These are phyloP conservation scores for Diatrype stigma DNA, from an alignment of 2,329 filamentous ascomycete species.

Conservation along the genomic window DNA sequence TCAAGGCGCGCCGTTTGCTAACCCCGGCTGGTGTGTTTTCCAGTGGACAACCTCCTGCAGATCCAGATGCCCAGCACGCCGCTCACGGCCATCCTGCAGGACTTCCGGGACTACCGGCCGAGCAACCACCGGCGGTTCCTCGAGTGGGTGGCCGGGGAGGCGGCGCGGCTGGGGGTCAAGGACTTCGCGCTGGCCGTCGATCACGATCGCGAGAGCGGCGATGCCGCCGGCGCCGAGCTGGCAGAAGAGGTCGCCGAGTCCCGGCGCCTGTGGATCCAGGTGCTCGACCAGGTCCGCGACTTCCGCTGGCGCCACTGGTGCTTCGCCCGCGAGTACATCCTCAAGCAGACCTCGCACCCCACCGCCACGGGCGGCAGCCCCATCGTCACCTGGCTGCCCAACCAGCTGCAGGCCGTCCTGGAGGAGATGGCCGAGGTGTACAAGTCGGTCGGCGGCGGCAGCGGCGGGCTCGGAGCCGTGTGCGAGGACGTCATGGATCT, in stretches of 20 bases:
- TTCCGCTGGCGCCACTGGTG: constrained; percentile 85
- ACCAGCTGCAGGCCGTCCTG: constrained; percentile 73
- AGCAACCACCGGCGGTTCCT: constrained; percentile 86
- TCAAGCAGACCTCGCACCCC: constrained; percentile 71
- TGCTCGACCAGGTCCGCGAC: constrained; percentile 71
- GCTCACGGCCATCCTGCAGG: constrained; percentile 78
- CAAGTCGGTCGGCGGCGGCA: constrained; percentile 38
- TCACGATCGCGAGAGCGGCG: constrained; percentile 22
- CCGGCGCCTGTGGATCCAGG: constrained; percentile 57
- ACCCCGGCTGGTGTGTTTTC: not conserved
- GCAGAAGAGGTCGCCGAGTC: constrained; percentile 50
- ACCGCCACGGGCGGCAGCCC: constrained; percentile 77
- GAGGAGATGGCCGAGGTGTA: constrained; percentile 62
- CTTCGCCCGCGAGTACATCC: constrained; percentile 79
- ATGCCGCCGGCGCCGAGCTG: constrained; percentile 18
- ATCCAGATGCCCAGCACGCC: constrained; percentile 86
- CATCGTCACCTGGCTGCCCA: constrained; percentile 81
- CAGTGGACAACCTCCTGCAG: constrained; percentile 75
- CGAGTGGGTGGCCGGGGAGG: constrained; percentile 57
- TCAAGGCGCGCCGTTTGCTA: too few species aligned
- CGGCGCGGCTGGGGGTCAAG: constrained; percentile 48
- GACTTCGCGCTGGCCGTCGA: constrained; percentile 49
- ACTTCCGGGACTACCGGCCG: constrained; percentile 86
- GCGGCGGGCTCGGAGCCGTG: constrained; percentile 39
- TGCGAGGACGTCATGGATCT: constrained; percentile 63